Evolutionary conservation across 768 basidiomycete species (phyloP).

Genomic region (Boletus sensibilis): DNA sequence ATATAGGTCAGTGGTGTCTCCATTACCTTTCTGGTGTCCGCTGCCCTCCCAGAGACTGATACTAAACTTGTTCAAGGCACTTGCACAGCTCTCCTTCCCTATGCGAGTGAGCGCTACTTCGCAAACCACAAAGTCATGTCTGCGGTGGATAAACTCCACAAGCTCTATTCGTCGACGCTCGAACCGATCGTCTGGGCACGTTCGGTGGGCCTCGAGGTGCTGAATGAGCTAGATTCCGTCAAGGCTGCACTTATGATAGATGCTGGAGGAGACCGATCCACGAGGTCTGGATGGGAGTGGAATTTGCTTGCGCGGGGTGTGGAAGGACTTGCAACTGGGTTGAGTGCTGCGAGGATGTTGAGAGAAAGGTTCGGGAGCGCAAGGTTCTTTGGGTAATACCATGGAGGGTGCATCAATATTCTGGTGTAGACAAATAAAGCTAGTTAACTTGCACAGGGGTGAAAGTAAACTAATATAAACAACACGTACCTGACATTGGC

Average conservation of each 20-base stretch:
- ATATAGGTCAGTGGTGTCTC: conserved; percentile 61
- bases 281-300: conserved; percentile 36
- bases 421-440: too few species aligned
- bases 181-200: conserved; percentile 82
- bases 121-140: conserved; percentile 85
- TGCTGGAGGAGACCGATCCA: conserved; percentile 51
- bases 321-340: conserved; percentile 40
- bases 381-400: conserved; percentile 1
- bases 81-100: conserved; percentile 69
- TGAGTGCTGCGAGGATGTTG: conserved; percentile 34
- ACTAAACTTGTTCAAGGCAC: conserved; percentile 48
- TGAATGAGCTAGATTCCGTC: conserved; percentile 84
- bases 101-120: conserved; percentile 79
- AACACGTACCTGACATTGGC: conserved; percentile 14
- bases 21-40: neutral
- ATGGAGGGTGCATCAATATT: neutral
- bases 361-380: conserved; percentile 17
- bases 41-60: neutral
- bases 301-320: conserved; percentile 40
- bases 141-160: conserved; percentile 86
- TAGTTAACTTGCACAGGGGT: neutral
- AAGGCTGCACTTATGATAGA: conserved; percentile 83
- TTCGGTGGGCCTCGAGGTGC: conserved; percentile 81
- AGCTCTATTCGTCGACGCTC: conserved; percentile 69
- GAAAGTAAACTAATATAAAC: conserved; percentile 16